Conservation (phyloP, 1,284 basidiomycete genomes). For the Leccinum olivaceoglutinosum region DNA sequence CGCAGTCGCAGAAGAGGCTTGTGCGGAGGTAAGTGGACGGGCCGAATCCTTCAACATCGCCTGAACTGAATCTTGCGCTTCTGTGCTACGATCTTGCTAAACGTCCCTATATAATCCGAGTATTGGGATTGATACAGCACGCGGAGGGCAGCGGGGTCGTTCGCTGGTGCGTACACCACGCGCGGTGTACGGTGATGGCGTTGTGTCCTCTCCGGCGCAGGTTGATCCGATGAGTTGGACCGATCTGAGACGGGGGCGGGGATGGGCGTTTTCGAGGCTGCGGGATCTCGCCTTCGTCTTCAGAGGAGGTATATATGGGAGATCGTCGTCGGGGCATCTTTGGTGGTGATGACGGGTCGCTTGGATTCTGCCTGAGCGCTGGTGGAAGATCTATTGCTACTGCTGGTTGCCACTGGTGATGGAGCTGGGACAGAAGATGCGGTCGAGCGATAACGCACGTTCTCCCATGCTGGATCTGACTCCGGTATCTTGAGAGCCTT, state of each 20-base stretch:
- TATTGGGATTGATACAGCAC: conserved; percentile 48
- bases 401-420: conserved; percentile 15
- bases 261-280: conserved; percentile 24
- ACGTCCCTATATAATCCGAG: conserved; percentile 42
- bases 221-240: conserved; percentile 26
- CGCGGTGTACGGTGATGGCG: conserved; percentile 24
- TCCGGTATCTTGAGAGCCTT: conserved; percentile 47
- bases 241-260: conserved; percentile 26
- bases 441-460: conserved; percentile 31
- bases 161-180: conserved; percentile 35
- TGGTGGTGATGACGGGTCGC: conserved; percentile 36
- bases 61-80: conserved; percentile 37
- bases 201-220: conserved; percentile 8
- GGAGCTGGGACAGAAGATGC: conserved; percentile 14
- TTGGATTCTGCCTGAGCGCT: conserved; percentile 32
- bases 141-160: conserved; percentile 46
- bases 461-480: conserved; percentile 51
- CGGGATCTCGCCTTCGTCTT: conserved; percentile 45
- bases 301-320: conserved; percentile 57
- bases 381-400: conserved; percentile 18
- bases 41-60: conserved; percentile 31
- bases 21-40: conserved; percentile 48
- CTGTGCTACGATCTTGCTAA: conserved; percentile 42
- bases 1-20: conserved; percentile 57
- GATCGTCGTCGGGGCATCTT: conserved; percentile 40